Evolutionary conservation across 1,284 basidiomycete species (phyloP), one percentile per base, ranked within the genome.

Genomic region (Rugosomyces carneus): DNA sequence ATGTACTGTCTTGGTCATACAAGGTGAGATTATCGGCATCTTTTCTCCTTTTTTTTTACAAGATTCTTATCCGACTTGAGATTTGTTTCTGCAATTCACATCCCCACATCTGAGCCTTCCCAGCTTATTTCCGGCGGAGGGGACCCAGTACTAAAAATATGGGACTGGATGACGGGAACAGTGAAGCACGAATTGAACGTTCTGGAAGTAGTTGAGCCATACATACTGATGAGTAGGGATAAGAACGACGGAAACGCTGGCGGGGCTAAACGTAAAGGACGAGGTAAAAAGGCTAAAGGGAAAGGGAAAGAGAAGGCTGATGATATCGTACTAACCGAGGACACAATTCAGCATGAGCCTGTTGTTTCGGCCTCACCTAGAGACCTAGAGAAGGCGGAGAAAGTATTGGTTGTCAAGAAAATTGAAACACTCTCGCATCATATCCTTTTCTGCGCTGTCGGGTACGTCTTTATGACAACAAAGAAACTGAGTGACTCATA

Each of bases 91-190:
- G 80, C 89, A 0, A 70, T 95, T 13, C 82, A 88, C 56, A 74
- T 90, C 23, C 84, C 84, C 0, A 35, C 58, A 0, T 76, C 68
- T 37, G 65, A 71, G 3, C 75, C 75, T 1, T 57, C 65, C 0
- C 56, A 66, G 1, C 68, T 96, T 24, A 68, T 95, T 3, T 91
- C 89, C 0, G 93, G 86, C 1, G 93, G 93, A n/a, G 93, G 93
- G 0, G 93, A 95, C 58, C 69, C 77, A 0, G 67, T 73, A 40
- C 63, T 96, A 18, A 83, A 85, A 60, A 57, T 93, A 13, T 95
- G 90, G 87, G 76, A 89, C 51, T 91, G 87, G 85, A 72, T 78
- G 61, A 69, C 67, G 0, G 90, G 89, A 0, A 56, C 56, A 35
- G 61, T 79, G 19, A 60, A 73, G 15, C 65, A 68, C 26, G 74